Base-by-base conservation (phyloP, 805 yeast genomes). In the Sugiyamaella boreocaroliniensis region DNA sequence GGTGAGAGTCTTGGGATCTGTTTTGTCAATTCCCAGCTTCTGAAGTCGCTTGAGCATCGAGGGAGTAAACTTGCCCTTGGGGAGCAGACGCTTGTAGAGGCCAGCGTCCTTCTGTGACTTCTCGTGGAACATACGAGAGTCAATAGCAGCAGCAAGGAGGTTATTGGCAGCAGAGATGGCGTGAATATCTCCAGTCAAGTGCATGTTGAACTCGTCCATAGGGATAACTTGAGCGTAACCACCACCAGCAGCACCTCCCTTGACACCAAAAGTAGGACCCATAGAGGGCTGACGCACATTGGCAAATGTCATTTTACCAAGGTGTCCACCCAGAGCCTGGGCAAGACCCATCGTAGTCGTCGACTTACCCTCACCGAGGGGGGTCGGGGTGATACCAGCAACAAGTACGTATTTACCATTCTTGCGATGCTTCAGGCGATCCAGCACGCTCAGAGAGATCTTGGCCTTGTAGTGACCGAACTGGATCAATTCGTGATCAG, bases 241-340 rank as follows among this genome's bases (percentile, higher is more conserved):
- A 67, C 98, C 99, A 63, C 99, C 99, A 16, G 98, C 98, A 53
- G 99, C 99, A 70, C 98, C 98, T 65, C 99, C 99, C 74, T 92
- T 92, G 63, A 92, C 89, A 69, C 99, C 99, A 64, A 92, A 92
- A 16, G 98, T 92, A 49, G 99, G 99, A 41, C 98, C 98, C 97
- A 92, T 89, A 9, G 95, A 86, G 29, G 98, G 98, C 70, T 92
- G 99, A 70, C 99, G 86, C 49, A 92, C 96, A 64, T 88, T 89
- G 50, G 98, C 99, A 69, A 90, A 82, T 40, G 95, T 83, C 54
- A 85, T 84, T 68, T 81, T 82, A 49, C 82, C 79, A 63, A 92
- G 76, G 64, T 89, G 95, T 22, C 97, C 97, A 55, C 96, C 95
- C 54, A 92, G 74, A 14, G 99, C 96, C 72, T 92, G 98, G n/a